Conservation (phyloP, 805 yeast genomes). For the Suhomyces canberraensis region DNA sequence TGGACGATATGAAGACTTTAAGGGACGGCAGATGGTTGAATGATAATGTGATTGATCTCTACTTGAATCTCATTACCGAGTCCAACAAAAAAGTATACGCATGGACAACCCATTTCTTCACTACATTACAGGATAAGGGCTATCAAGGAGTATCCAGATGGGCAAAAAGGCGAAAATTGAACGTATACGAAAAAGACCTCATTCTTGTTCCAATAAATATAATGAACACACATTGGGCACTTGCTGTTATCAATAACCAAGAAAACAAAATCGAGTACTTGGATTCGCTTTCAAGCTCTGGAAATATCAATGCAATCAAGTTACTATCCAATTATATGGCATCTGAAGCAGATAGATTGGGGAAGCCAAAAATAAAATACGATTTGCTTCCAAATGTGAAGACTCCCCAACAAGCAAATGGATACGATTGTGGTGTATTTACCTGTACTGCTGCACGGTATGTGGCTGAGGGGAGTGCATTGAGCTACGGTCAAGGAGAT, state of each 20-base stretch:
- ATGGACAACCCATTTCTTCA: conserved; percentile 86
- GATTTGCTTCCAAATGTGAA: conserved; percentile 21
- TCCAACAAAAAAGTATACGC: conserved; percentile 49
- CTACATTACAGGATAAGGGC: conserved; percentile 69
- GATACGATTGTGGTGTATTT: conserved; percentile 94
- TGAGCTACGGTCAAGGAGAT: conserved; percentile 62
- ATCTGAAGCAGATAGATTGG: conserved; percentile 60
- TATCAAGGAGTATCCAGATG: conserved; percentile 78
- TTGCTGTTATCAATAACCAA: conserved; percentile 70
- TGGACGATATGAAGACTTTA: conserved; percentile 69
- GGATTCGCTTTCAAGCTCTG: conserved; percentile 65
- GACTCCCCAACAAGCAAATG: conserved; percentile 85
- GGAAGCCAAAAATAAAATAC: conserved; percentile 18
- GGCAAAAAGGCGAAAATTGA: conserved; percentile 73
- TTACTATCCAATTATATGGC: conserved; percentile 59
- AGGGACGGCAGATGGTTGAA: conserved; percentile 79
- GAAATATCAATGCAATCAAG: conserved; percentile 41
- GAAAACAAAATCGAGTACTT: conserved; percentile 60
- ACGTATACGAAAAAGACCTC: conserved; percentile 59
- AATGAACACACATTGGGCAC: conserved; percentile 86
- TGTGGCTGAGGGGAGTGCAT: conserved; percentile 47
- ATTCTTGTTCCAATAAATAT: conserved; percentile 85
- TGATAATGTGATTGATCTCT: conserved; percentile 86
- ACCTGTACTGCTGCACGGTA: conserved; percentile 74
- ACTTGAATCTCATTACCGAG: conserved; percentile 53